Percentiles rank a stretch among this genome's conserved stretches.
Conservation (phyloP, 805 yeast genomes). For the Lipomyces spencermartinsiae region DNA sequence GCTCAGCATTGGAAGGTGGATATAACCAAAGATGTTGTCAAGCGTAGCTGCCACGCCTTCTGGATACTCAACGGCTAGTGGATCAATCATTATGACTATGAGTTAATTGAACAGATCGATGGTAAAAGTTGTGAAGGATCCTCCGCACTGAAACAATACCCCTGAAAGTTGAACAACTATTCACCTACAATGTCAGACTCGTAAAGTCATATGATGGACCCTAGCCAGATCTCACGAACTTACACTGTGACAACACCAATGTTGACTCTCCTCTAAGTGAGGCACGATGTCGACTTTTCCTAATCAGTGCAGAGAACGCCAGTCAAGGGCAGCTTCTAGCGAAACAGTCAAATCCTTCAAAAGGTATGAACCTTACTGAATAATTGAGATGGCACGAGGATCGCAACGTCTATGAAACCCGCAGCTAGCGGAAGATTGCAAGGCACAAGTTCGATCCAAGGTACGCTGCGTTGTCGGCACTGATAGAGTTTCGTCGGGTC, state of each 20-base stretch:
- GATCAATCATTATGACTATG: constrained; percentile 25
- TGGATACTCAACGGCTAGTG: constrained; percentile 35
- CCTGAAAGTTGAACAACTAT: not conserved
- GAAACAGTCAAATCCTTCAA: not conserved
- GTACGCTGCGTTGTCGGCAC: not conserved
- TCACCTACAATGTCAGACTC: not conserved
- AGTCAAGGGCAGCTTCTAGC: not conserved
- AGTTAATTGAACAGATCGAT: not conserved
- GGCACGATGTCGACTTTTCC: no score
- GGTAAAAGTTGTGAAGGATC: not conserved
- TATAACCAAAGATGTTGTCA: constrained; percentile 5
- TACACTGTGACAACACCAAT: not conserved
- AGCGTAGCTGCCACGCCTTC: constrained; percentile 16
- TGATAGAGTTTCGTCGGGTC: not conserved
- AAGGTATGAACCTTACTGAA: not conserved
- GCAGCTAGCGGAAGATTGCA: not conserved
- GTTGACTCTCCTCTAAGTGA: not conserved
- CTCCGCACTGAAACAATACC: not conserved
- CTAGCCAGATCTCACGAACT: not conserved
- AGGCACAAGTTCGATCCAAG: not conserved
- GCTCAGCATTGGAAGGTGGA: constrained; percentile 44
- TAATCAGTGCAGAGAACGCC: not conserved
- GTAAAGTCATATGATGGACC: not conserved
- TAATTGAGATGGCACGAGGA: not conserved
- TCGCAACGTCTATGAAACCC: not conserved